These are phyloP conservation scores for Hypoxylon intermedium DNA, from an alignment of 495 filamentous ascomycete genomes.

Conservation along the genomic window DNA sequence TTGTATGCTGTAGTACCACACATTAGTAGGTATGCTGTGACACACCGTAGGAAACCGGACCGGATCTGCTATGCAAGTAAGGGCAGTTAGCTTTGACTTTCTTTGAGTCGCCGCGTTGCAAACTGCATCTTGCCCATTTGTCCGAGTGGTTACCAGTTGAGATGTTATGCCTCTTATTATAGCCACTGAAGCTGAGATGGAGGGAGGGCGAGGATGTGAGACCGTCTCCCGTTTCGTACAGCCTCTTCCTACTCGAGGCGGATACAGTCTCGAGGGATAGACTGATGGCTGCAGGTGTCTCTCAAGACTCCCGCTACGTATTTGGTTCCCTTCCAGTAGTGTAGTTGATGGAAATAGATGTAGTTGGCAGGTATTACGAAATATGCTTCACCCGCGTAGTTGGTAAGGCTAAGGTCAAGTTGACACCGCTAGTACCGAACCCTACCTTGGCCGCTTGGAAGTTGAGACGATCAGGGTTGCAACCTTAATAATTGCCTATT, in stretches of 20 bases:
- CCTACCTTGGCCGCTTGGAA: not conserved
- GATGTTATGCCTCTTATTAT: conserved; percentile 8
- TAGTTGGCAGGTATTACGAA: too few relatives aligned
- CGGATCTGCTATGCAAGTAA: not conserved
- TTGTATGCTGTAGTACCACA: too few relatives aligned
- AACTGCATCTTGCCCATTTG: conserved; percentile 2
- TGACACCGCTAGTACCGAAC: not conserved
- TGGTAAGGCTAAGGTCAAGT: too few relatives aligned
- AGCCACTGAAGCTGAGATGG: conserved; percentile 21
- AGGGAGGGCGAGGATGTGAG: conserved; percentile 5
- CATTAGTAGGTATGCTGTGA: not conserved
- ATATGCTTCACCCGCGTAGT: too few relatives aligned
- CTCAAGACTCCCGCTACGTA: not conserved
- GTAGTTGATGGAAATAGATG: too few relatives aligned
- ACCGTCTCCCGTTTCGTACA: conserved; percentile 3
- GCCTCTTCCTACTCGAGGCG: conserved; percentile 2
- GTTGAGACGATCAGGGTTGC: not conserved
- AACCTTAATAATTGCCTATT: conserved; percentile 10
- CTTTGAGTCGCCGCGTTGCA: conserved; percentile 11
- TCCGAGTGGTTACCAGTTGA: not conserved
- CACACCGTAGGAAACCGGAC: conserved; percentile 1
- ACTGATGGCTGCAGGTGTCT: not conserved
- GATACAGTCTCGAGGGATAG: conserved; percentile 18
- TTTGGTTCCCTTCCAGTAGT: not conserved
- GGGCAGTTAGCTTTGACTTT: not conserved